These are phyloP conservation scores for Sonneratia alba DNA, from an alignment of 345 rosid species.

Conservation along the genomic window DNA sequence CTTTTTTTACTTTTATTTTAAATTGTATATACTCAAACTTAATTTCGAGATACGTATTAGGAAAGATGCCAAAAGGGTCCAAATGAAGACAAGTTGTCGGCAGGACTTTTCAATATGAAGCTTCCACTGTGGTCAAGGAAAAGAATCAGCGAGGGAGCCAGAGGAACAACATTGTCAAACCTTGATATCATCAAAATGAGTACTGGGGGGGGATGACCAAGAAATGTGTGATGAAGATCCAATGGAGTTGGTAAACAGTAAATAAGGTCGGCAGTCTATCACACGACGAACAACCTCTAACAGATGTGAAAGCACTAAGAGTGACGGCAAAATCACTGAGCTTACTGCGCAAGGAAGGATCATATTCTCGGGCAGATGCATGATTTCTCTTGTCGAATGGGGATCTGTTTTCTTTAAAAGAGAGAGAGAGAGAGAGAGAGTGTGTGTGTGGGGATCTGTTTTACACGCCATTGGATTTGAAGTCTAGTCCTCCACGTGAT, in stretches of 20 bases:
- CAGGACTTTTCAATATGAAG: conserved; percentile 23
- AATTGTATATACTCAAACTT: not conserved
- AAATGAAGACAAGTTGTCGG: conserved; percentile 22
- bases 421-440: no score
- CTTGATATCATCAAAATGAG: not conserved
- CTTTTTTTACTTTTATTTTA: no score
- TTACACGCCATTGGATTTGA: no score
- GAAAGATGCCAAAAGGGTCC: conserved; percentile 13
- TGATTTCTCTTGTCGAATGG: no score
- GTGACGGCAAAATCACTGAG: not conserved
- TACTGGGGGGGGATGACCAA: not conserved
- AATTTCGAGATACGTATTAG: conserved; percentile 11
- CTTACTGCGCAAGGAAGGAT: no score
- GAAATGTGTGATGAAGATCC: not conserved
- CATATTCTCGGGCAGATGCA: no score
- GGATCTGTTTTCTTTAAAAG: no score
- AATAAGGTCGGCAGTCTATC: no score
- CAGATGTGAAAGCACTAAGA: not conserved
- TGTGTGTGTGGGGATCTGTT: no score
- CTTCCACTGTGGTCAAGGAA: conserved; percentile 72
- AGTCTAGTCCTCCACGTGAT: no score
- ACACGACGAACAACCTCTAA: no score
- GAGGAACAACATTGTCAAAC: not conserved
- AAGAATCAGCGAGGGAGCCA: not conserved
- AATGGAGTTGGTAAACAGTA: not conserved